Evolutionary conservation across 495 filamentous ascomycete species (phyloP), one percentile per base, ranked within the genome.

Genomic region (Chlorociboria aeruginascens): DNA sequence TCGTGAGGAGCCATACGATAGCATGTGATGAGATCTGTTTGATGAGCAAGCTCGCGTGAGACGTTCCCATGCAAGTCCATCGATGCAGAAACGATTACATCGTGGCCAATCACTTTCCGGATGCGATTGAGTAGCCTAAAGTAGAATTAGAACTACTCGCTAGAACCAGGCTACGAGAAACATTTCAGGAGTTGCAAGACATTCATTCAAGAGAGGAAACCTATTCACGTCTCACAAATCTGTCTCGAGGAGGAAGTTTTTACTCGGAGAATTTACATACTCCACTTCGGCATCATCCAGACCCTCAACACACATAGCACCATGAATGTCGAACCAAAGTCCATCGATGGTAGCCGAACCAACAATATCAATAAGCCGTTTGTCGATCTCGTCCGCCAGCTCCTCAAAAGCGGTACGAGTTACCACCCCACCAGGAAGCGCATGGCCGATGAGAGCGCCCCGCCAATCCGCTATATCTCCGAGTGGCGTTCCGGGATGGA

Each of bases 11-110:
- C 74, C 52, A 65, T 76, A 13, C 74, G 73, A 52, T 73, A 78
- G 46, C 72, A 76, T 1, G 74, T 78, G 10, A 77, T 70, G 13
- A 77, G 55, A 46, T 78, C 74, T 2, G 58, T 61, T 50, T 71
- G 67, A 50, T 76, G 72, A 2, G 60, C 70, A 2, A 78, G 58
- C 20, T 68, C 60, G 9, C 62, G 61, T 8, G 73, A 77, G 8
- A 78, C 73, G 53, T 78, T 77, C 0, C 74, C 74, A 53, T 78
- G 73, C 3, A 78, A 53, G 52, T 78, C 73, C 72, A 77, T 76
- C 1, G 71, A 75, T 1, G 74, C 66, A 3, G 72, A 76, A 6
- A 78, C 72, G 16, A 76, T 43, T 7, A 72, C 70, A 17, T 69
- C 54, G 0, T 68, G 58, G 0, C 74, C 73, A 36, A 76, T 64